Percentiles rank a stretch among this genome's conserved stretches.
phyloP scores from a whole-genome alignment of 495 filamentous ascomycete genomes.

The Penicillium pulvis region DNA sequence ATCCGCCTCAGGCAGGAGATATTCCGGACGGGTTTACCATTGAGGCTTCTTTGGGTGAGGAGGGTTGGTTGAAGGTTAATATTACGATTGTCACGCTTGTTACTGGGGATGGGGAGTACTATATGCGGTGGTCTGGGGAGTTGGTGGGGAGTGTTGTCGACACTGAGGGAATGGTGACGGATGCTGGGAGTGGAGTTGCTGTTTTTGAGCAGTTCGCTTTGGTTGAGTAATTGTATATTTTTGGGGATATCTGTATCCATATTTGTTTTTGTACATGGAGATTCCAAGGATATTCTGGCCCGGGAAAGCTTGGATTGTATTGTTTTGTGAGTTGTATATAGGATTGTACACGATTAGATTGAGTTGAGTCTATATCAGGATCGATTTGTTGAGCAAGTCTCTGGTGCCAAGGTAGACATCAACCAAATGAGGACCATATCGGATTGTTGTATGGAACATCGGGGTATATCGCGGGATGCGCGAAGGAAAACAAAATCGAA shows the following conservation, averaged over 20 bases:
- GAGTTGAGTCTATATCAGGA: too few species aligned
- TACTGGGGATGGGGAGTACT: constrained; percentile 22
- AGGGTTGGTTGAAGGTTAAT: constrained; percentile 20
- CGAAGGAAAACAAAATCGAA: constrained; percentile 6
- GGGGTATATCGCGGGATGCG: constrained; percentile 20
- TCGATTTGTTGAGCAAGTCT: too few species aligned
- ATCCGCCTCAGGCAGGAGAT: constrained; percentile 24
- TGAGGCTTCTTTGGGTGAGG: constrained; percentile 13
- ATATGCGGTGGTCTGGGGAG: constrained; percentile 32
- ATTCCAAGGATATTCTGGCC: too few species aligned
- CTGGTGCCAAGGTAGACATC: neutral
- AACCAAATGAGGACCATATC: neutral
- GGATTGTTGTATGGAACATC: neutral
- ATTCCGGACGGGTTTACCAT: constrained; percentile 23
- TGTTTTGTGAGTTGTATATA: too few species aligned
- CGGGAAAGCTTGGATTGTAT: neutral
- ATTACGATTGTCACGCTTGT: constrained; percentile 18
- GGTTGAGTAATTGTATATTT: constrained; percentile 7
- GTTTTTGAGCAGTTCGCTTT: constrained; percentile 30
- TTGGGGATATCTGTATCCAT: too few species aligned
- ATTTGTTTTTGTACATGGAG: too few species aligned
- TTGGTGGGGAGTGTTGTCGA: constrained; percentile 23
- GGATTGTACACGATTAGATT: too few species aligned
- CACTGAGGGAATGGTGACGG: neutral
- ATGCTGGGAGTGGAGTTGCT: constrained; percentile 11